Evolutionary conservation across 2,329 filamentous ascomycete genomes (phyloP).

Genomic region (Cadophora malorum): DNA sequence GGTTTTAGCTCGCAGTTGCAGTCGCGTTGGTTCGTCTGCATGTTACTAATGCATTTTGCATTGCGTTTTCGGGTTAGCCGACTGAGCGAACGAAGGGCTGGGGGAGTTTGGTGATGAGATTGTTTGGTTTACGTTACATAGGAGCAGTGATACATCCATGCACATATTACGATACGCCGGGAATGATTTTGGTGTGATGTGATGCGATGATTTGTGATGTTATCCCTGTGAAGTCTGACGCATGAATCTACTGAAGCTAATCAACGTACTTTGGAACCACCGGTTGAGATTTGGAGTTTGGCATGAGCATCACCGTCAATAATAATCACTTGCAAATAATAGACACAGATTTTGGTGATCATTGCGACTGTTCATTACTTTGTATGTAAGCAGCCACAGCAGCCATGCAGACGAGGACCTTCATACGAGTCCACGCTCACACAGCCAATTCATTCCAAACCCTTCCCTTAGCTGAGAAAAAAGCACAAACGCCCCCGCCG

Average conservation of each 20-base stretch:
- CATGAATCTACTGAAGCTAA: too few relatives aligned
- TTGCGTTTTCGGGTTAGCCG: not conserved
- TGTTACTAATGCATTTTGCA: not conserved
- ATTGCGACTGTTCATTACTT: slow-evolving; percentile 26
- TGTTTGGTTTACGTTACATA: slow-evolving; percentile 1
- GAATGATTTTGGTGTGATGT: not conserved
- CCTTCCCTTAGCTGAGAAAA: slow-evolving; percentile 17
- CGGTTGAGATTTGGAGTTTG: too few relatives aligned
- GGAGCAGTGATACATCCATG: not conserved
- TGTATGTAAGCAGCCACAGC: slow-evolving; percentile 19
- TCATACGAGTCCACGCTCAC: slow-evolving; percentile 13
- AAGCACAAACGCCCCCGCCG: slow-evolving; percentile 28
- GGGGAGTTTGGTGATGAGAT: not conserved
- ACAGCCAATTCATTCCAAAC: slow-evolving; percentile 6
- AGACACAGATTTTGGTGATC: slow-evolving; percentile 13
- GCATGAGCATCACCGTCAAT: not conserved
- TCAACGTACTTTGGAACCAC: too few relatives aligned
- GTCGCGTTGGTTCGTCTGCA: not conserved
- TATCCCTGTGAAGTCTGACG: too few relatives aligned
- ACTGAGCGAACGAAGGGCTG: not conserved
- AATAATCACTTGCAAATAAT: not conserved
- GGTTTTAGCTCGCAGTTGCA: not conserved
- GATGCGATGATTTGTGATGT: not conserved
- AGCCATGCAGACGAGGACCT: slow-evolving; percentile 14
- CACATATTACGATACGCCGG: not conserved